These are phyloP conservation scores for Nepenthes alata DNA, from an alignment of 179 eudicot genomes.

Conservation along the genomic window DNA sequence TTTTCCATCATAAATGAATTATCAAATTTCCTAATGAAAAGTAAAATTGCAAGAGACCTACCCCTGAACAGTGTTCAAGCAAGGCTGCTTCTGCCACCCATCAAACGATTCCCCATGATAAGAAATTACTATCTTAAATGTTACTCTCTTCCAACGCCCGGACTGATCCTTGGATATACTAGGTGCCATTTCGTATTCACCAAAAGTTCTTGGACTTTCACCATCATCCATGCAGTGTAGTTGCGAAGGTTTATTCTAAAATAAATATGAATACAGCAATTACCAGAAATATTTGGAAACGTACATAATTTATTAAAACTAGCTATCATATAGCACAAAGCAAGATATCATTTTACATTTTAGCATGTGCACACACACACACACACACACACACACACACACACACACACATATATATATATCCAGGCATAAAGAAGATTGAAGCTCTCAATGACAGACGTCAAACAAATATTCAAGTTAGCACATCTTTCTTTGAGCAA, in stretches of 20 bases:
- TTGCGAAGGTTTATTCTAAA: constrained; percentile 5
- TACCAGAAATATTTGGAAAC: background rate
- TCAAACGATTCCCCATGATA: constrained; percentile 81
- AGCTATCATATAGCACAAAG: background rate
- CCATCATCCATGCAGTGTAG: constrained; percentile 19
- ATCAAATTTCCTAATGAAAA: background rate
- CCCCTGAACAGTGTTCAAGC: constrained; percentile 86
- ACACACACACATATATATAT: too few relatives aligned
- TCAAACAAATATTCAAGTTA: too few relatives aligned
- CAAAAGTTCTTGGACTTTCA: constrained; percentile 19
- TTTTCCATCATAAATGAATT: too few relatives aligned
- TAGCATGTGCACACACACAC: too few relatives aligned
- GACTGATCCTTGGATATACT: constrained; percentile 25
- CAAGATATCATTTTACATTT: too few relatives aligned
- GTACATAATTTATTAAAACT: background rate
- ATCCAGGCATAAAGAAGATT: too few relatives aligned
- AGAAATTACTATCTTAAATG: constrained; percentile 67
- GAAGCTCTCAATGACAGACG: too few relatives aligned
- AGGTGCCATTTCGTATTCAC: constrained; percentile 23
- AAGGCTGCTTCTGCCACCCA: constrained; percentile 99
- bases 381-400: too few relatives aligned
- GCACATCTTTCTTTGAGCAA: too few relatives aligned
- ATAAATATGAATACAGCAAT: background rate
- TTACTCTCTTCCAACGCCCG: constrained; percentile 83
- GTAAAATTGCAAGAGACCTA: constrained; percentile 13